Base-by-base conservation (phyloP, 768 basidiomycete genomes). In the Podaxis sp. region DNA sequence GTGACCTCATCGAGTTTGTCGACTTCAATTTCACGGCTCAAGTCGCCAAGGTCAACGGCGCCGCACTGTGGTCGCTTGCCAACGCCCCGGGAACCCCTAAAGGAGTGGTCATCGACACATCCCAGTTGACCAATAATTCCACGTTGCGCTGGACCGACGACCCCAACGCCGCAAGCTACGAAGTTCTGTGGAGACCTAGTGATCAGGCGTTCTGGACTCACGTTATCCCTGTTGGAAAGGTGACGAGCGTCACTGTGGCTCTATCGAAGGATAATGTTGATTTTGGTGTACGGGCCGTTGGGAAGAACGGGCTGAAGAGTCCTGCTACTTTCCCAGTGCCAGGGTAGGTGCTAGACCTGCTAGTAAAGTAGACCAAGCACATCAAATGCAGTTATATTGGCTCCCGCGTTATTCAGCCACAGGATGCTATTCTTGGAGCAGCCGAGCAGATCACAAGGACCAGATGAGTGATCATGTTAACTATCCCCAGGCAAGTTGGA, bases 51-150 rank as follows among this genome's bases (percentile, higher is more conserved):
- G 82, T 83, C 50, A 83, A 83, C 61, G 80, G 77, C 1, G 82
- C 80, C 1, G 77, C 77, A 4, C 50, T 84, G 18, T 85, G 82
- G 82, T 81, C 81, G 16, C 72, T 85, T 23, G 83, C 82, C 4
- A 77, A 82, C 58, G 82, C 82, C 0, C 82, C 83, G 1, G 80
- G 81, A 28, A 83, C 81, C 14, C 82, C 82, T 9, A 79, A 76
- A 69, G 76, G 77, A 59, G 77, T 80, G 5, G 69, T 71, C 40
- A 69, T 83, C 48, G 79, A 81, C 65, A 78, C 80, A 32, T 71
- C 70, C n/a, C 71, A 75, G 36, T 68, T 83, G 62, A 80, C 79
- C 40, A 84, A 84, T 70, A 84, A 83, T 62, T 83, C 82, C 35
- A 83, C 82, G 32, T 69, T 84, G 28, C 68, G 58, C 11, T 84